Evolutionary conservation across 768 basidiomycete genomes (phyloP).

Genomic region (Porpolomopsis calyptriformis): DNA sequence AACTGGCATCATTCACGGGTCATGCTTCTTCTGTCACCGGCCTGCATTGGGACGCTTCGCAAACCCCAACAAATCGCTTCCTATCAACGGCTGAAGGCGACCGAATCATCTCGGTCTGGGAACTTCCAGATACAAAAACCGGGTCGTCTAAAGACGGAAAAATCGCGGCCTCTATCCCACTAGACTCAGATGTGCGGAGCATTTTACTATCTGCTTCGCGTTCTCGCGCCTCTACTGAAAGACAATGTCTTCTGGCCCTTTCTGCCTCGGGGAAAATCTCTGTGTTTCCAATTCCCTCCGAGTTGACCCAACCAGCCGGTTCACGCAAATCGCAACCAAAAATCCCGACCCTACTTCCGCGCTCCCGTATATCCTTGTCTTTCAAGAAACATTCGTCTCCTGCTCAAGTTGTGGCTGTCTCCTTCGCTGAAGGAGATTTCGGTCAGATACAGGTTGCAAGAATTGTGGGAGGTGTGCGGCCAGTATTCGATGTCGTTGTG

Average conservation of each 20-base stretch:
- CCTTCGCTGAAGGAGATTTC: constrained; percentile 31
- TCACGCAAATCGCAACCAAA: constrained; percentile 34
- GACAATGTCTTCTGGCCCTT: constrained; percentile 39
- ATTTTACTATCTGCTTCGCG: constrained; percentile 28
- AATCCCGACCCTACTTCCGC: constrained; percentile 41
- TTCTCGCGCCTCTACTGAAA: constrained; percentile 16
- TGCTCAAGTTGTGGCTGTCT: constrained; percentile 34
- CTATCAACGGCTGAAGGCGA: constrained; percentile 53
- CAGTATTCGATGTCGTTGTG: constrained; percentile 51
- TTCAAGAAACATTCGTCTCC: constrained; percentile 27
- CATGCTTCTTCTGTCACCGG: constrained; percentile 49
- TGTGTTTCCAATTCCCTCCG: constrained; percentile 43
- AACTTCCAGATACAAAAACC: constrained; percentile 25
- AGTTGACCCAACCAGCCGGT: constrained; percentile 28
- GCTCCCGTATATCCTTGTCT: constrained; percentile 34
- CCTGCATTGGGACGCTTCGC: constrained; percentile 41
- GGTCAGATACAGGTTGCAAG: constrained; percentile 43
- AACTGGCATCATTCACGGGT: constrained; percentile 47
- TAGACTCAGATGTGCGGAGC: constrained; percentile 52
- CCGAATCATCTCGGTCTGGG: constrained; percentile 54
- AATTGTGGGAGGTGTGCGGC: constrained; percentile 44
- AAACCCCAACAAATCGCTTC: constrained; percentile 35
- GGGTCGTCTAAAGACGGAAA: constrained; percentile 34
- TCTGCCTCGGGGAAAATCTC: constrained; percentile 51
- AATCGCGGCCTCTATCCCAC: constrained; percentile 47